A percentile compares a stretch with the other conserved stretches of the same genome.
These are phyloP conservation scores for Naganishia albida DNA, from an alignment of 1,284 basidiomycete genomes.

Conservation along the genomic window DNA sequence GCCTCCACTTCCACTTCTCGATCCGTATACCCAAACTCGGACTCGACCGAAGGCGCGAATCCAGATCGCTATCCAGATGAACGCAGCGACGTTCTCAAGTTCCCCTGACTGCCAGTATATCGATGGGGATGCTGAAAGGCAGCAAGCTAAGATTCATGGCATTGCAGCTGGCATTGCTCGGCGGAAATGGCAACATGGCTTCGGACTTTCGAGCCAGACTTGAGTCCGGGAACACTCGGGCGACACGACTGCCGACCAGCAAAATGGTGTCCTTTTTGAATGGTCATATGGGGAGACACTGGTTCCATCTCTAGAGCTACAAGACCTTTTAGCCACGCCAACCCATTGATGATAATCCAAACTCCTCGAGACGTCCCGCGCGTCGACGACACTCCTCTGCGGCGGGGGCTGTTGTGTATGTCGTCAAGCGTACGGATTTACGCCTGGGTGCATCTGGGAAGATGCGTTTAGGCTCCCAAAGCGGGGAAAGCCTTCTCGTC, in stretches of 20 bases:
- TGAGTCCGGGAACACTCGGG: no score
- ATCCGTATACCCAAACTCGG: constrained; percentile 8
- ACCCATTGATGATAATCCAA: constrained; percentile 14
- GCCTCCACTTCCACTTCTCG: constrained; percentile 19
- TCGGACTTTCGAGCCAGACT: no score
- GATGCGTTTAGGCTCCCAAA: constrained; percentile 55
- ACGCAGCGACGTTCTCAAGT: no score
- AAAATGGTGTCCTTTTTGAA: constrained; percentile 18
- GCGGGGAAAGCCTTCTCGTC: constrained; percentile 83
- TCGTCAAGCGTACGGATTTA: neutral
- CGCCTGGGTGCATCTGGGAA: neutral
- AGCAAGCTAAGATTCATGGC: no score
- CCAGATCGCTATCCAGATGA: no score
- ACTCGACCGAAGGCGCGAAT: neutral
- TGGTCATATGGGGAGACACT: constrained; percentile 18
- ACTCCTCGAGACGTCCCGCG: constrained; percentile 4
- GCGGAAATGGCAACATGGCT: no score
- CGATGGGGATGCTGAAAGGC: no score
- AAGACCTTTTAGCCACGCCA: constrained; percentile 25
- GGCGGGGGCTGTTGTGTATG: constrained; percentile 18
- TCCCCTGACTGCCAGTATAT: no score
- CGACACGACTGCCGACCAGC: no score
- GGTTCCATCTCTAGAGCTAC: constrained; percentile 28
- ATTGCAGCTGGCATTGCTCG: no score
- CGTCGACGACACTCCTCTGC: constrained; percentile 10